Percentiles rank a stretch among this genome's conserved stretches.
phyloP scores from a whole-genome alignment of 192 early-diverging fungal genomes.

The Rhizophagus clarus region DNA sequence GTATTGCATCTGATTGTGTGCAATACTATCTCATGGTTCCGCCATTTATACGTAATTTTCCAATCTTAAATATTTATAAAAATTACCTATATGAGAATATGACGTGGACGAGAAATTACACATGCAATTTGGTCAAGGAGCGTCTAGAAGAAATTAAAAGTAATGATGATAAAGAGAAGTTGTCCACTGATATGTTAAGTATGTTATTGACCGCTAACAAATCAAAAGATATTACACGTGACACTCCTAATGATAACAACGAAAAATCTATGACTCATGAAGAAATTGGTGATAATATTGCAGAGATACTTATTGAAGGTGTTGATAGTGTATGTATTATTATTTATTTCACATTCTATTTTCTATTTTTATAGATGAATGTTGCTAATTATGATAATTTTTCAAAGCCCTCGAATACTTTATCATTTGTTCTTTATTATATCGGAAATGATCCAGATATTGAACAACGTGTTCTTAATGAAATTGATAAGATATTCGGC shows the following conservation, averaged over 20 bases:
- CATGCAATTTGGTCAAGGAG: not conserved
- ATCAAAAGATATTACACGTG: not conserved
- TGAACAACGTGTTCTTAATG: constrained; percentile 2
- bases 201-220: constrained; percentile 10
- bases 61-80: constrained; percentile 1
- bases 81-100: constrained; percentile 2
- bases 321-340: constrained; percentile 22
- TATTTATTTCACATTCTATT: not conserved
- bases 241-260: not conserved
- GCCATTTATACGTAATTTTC: constrained; percentile 14
- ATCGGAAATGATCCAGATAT: constrained; percentile 3
- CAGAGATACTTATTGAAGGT: constrained; percentile 24
- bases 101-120: constrained; percentile 19
- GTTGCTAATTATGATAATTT: not conserved
- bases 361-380: not conserved
- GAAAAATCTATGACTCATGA: constrained; percentile 2
- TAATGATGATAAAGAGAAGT: not conserved
- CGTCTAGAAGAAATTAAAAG: not conserved
- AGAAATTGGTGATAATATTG: constrained; percentile 12
- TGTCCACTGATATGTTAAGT: not conserved
- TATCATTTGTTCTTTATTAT: constrained; percentile 17
- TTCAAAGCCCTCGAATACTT: constrained; percentile 21
- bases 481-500: not conserved
- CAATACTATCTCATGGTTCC: constrained; percentile 16
- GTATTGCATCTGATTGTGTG: constrained; percentile 22